These are phyloP conservation scores for Alternaria sp. DNA, from an alignment of 2,329 filamentous ascomycete species.

Conservation along the genomic window DNA sequence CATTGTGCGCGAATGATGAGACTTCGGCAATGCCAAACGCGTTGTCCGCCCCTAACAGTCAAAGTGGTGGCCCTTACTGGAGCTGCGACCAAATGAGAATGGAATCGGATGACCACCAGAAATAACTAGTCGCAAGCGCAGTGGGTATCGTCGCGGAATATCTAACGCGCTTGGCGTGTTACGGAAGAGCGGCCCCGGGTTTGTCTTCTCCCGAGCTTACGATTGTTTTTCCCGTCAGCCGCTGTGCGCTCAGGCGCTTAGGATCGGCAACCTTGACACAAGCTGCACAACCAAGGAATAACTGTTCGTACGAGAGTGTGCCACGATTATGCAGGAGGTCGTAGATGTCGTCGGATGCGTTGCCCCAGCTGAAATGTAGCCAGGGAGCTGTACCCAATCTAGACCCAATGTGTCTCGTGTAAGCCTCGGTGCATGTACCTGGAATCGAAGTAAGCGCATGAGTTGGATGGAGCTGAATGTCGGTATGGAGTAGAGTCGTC, in stretches of 20 bases:
- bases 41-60: not conserved
- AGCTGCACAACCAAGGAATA: not conserved
- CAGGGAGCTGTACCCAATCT: not conserved
- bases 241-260: not conserved
- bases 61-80: not conserved
- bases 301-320: not conserved
- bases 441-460: not conserved
- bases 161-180: slow-evolving; percentile 1
- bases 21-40: not conserved
- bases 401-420: not conserved
- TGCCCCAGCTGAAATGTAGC: not conserved
- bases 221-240: not conserved
- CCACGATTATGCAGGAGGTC: not conserved
- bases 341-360: not conserved
- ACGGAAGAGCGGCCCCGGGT: not conserved
- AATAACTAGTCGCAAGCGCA: not conserved
- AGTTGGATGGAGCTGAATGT: not conserved
- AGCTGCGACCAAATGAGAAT: not conserved
- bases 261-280: not conserved
- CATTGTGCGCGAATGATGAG: not conserved
- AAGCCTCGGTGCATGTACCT: not conserved
- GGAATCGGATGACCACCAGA: not conserved
- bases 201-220: not conserved
- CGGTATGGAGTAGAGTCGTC: not conserved
- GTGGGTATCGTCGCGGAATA: not conserved